Evolutionary conservation across 352 stramenopile genomes (phyloP).

Genomic region (Phytophthora nicotianae): DNA sequence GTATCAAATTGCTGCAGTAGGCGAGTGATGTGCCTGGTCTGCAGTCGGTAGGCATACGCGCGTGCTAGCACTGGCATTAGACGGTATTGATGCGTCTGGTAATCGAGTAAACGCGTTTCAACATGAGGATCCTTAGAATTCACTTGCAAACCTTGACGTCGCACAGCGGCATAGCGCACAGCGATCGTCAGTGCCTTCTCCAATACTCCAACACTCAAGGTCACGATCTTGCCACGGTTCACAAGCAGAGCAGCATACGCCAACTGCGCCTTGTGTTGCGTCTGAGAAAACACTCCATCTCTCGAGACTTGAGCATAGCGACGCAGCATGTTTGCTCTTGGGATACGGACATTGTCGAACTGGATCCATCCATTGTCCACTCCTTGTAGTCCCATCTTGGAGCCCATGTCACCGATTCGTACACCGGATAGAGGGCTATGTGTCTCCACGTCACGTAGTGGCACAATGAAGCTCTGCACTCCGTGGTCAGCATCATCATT

Average conservation of each 20-base stretch:
- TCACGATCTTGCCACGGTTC: slow-evolving; percentile 81
- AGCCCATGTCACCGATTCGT: slow-evolving; percentile 68
- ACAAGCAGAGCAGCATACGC: slow-evolving; percentile 78
- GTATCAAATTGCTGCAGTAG: slow-evolving; percentile 88
- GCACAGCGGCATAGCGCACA: slow-evolving; percentile 92
- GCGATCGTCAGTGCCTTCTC: slow-evolving; percentile 93
- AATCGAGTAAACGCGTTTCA: slow-evolving; percentile 93
- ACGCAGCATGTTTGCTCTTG: slow-evolving; percentile 77
- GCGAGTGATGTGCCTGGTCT: slow-evolving; percentile 83
- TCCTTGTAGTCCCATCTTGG: slow-evolving; percentile 75
- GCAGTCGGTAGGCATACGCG: slow-evolving; percentile 93
- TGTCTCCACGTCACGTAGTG: slow-evolving; percentile 88
- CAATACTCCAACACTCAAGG: slow-evolving; percentile 73
- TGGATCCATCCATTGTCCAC: slow-evolving; percentile 84
- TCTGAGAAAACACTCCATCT: slow-evolving; percentile 66
- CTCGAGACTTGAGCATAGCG: slow-evolving; percentile 70
- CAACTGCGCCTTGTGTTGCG: slow-evolving; percentile 63
- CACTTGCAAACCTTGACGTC: slow-evolving; percentile 84
- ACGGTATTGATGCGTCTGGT: slow-evolving; percentile 95
- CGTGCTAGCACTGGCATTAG: slow-evolving; percentile 92
- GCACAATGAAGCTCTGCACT: slow-evolving; percentile 97
- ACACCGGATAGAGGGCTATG: slow-evolving; percentile 57
- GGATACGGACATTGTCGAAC: slow-evolving; percentile 78
- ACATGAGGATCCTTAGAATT: slow-evolving; percentile 50
- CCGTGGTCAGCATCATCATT: slow-evolving; percentile 65